Conservation (phyloP, 108 stramenopile species). For the Skeletonema tropicum region DNA sequence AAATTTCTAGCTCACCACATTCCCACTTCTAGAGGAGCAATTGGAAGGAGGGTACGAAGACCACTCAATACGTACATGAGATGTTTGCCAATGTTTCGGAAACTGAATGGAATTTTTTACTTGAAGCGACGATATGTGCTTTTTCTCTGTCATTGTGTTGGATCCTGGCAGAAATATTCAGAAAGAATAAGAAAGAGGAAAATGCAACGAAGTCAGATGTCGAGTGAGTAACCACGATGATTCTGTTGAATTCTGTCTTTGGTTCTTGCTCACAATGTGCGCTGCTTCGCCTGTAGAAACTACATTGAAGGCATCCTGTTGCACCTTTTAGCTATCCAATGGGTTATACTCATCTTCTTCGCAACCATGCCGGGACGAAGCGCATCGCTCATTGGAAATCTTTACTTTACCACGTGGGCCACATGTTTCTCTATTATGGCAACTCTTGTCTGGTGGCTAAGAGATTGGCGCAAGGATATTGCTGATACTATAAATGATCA, state of each 20-base stretch:
- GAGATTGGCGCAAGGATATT: conserved; percentile 64
- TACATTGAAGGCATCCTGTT: conserved; percentile 60
- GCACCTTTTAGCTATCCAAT: conserved; percentile 50
- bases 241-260: not conserved
- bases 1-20: too few species aligned
- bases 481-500: conserved; percentile 52
- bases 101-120: conserved; percentile 53
- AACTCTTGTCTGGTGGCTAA: conserved; percentile 64
- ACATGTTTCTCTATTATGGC: conserved; percentile 61
- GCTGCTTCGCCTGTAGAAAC: not conserved
- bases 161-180: conserved; percentile 68
- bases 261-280: not conserved
- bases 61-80: conserved; percentile 10
- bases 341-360: conserved; percentile 67
- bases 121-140: conserved; percentile 50
- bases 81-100: conserved; percentile 32
- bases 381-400: conserved; percentile 58
- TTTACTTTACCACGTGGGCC: conserved; percentile 75
- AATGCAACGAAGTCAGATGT: conserved; percentile 35
- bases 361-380: conserved; percentile 71
- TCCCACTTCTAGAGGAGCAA: not conserved
- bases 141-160: conserved; percentile 50
- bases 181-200: conserved; percentile 43
- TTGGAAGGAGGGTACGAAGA: conserved; percentile 21
- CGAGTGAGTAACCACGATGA: conserved; percentile 37